Evolutionary conservation across 2,329 filamentous ascomycete genomes (phyloP), one percentile per base, ranked within the genome.

Genomic region (Aureobasidium sp.): DNA sequence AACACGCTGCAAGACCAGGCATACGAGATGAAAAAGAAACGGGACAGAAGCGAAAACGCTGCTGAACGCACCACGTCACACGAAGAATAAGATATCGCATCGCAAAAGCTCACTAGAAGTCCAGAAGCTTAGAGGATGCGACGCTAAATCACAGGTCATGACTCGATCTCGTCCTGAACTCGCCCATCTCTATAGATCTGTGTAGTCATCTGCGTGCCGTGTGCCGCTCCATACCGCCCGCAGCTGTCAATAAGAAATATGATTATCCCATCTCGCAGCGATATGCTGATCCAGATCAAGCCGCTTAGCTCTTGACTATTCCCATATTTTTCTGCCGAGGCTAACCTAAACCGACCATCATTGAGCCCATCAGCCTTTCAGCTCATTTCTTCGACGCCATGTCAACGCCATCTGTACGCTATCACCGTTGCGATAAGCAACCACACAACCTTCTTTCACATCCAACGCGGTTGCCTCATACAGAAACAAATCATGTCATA

Each of bases 341-440:
- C 39, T 45, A 31, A 34, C 12, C 12, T 31, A 36, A 34, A 2
- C 2, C 29, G n/a, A 34, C 9, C n/a, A 12, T 39, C 20, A 37
- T 44, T 17, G 2, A 31, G 20, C 51, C 15, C 11, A 20, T 57
- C 39, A 34, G 27, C 17, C 34, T 29, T 34, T 45, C 53, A 57
- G 53, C 53, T 57, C 53, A 20, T 12, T 36, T 57, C 27, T 31
- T 45, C 27, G 41, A 45, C 53, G 53, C 52, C 52, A 56, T 56
- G 52, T 44, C 52, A 44, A 44, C 52, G 36, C 51, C 51, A 41
- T 41, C 12, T 29, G n/a, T 39, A 56, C 37, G 41, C 53, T 57
- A 57, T 57, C 53, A 57, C 53, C 53, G 53, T 57, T 57, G 53
- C 41, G 53, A 57, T 57, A 57, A 57, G 53, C 53, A 57, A 57